Evolutionary conservation across 768 basidiomycete genomes (phyloP), one percentile per base, ranked within the genome.

Genomic region (Lentinula aciculospora): DNA sequence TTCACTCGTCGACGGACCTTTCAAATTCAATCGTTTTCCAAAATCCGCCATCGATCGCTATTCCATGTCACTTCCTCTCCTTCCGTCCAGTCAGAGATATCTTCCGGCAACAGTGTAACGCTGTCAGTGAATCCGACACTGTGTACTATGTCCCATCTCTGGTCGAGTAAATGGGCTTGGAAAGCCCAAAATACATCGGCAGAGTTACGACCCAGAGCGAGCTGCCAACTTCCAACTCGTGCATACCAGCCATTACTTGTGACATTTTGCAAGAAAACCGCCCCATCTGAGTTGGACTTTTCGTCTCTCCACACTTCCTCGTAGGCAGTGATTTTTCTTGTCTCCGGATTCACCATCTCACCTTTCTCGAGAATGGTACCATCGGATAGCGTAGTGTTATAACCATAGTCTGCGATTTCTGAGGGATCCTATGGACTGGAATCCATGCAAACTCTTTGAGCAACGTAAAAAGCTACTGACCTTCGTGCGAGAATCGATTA

Each of bases 271-370:
- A 58, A 40, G 28, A 64, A 57, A 21, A 64, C 25, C 7, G 45
- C 54, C n/a, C 44, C n/a, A 3, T 47, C 27, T 28, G 68, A 67
- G 8, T 23, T 25, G 28, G 34, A n/a, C 12, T 23, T 40, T 42
- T 67, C 66, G 49, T 72, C 72, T 44, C 58, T 48, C 70, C 73
- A 73, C 25, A 69, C 60, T 58, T 72, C 72, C 56, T 74, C 70
- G 48, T 71, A 73, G 6, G 53, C 4, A 12, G 67, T 66, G 42
- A 69, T 29, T 44, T 58, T 58, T 12, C 68, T 69, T 0, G 70
- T 72, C 2, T 48, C 66, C 9, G 71, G 71, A 53, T 73, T 70
- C 4, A 71, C 42, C 72, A 72, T 73, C 51, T 70, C 66, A 23
- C 72, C 72, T 12, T 57, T 61, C 56, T 72, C 71, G 4, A 73